Evolutionary conservation across 176 grass and related monocot genomes (phyloP), one percentile per base, ranked within the genome.

Genomic region (Aegilops sharonensis): DNA sequence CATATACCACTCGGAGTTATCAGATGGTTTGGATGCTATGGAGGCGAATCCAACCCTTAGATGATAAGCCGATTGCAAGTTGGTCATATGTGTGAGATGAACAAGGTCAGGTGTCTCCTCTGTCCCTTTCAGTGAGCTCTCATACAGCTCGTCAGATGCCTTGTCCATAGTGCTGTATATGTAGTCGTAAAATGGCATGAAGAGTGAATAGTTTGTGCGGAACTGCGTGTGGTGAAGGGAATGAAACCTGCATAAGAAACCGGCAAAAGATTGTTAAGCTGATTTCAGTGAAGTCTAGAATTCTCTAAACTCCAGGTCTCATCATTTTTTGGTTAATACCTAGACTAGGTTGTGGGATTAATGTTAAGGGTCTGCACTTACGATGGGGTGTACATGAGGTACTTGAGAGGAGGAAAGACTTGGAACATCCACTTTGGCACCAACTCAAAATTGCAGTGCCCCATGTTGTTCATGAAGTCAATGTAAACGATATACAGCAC

Each of bases 381-480:
- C 96, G 96, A 98, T 18, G 93, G 96, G 1, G 96, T 98, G 75
- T 98, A 98, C 93, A 98, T 95, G 67, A 98, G 88, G 82, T 98
- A 95, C 86, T 98, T 98, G 74, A 98, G 96, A 56, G 90, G 91
- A 12, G 96, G 96, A 43, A 98, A 98, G 40, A 77, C 86, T 36
- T 78, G 52, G 65, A 98, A 98, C 15, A 95, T 61, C 93, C 90
- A 95, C 30, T 86, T 92, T 2, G 96, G 96, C 45, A 98, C 92
- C 72, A 98, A 54, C 84, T 98, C 93, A 73, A 98, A 94, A 20
- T 98, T 98, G 80, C 97, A 98, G 79, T 98, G 97, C 0, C 97
- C 97, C 92, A 98, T 91, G 78, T 98, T 98, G 82, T 98, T 98
- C 97, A 98, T 98, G 84, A 98, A 94, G 77, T 98, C 97, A 25